phyloP scores from a whole-genome alignment of 192 early-diverging fungal species.

The Phlyctochytrium planicorne region DNA sequence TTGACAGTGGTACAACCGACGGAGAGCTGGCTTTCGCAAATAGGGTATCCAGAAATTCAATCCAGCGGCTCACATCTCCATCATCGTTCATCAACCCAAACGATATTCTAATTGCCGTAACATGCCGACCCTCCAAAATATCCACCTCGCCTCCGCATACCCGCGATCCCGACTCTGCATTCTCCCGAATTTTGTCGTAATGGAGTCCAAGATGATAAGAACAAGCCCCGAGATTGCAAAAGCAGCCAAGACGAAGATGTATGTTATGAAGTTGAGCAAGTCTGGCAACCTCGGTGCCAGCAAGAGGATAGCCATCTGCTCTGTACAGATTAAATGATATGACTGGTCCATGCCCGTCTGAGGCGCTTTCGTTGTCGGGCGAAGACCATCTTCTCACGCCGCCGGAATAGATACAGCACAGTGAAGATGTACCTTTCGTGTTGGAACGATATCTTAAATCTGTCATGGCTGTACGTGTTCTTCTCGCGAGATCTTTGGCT shows the following conservation, averaged over 20 bases:
- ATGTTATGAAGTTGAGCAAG: conserved; percentile 67
- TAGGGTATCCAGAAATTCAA: conserved; percentile 59
- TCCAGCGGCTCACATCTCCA: conserved; percentile 57
- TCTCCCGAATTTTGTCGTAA: conserved; percentile 49
- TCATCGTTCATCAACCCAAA: conserved; percentile 70
- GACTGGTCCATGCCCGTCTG: conserved; percentile 56
- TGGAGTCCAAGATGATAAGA: conserved; percentile 64
- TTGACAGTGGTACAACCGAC: neutral
- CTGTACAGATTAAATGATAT: conserved; percentile 69
- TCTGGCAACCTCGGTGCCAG: conserved; percentile 63
- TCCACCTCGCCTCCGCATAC: conserved; percentile 57
- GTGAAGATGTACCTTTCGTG: conserved; percentile 45
- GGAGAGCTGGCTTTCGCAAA: conserved; percentile 54
- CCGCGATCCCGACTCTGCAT: conserved; percentile 57
- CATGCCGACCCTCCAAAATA: conserved; percentile 65
- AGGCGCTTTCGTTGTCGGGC: neutral
- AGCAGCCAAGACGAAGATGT: conserved; percentile 69
- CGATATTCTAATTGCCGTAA: conserved; percentile 74
- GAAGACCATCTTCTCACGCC: neutral
- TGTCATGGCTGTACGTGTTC: conserved; percentile 42
- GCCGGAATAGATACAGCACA: conserved; percentile 33
- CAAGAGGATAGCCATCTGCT: conserved; percentile 55
- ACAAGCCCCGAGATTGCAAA: conserved; percentile 81
- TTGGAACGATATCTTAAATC: conserved; percentile 54
- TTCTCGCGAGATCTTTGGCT: conserved; percentile 43